Percentiles rank a stretch among this genome's conserved stretches.
Evolutionary conservation across 371 early-diverging fungal species (phyloP).

Genomic region (Mucor indicus): DNA sequence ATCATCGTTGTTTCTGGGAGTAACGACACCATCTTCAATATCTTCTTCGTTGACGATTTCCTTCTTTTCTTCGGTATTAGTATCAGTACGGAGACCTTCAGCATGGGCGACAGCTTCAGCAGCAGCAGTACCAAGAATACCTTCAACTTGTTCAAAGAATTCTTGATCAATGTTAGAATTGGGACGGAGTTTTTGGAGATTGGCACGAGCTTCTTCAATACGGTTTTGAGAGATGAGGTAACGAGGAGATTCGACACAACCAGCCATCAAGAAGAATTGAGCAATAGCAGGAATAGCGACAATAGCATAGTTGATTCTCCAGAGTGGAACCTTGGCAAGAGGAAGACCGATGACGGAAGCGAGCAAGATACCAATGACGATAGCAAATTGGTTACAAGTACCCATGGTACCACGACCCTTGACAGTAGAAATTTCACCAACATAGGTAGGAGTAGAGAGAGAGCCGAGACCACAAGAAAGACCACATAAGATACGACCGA

Average conservation of each 20-base stretch:
- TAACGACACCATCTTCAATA: conserved; percentile 27
- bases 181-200: conserved; percentile 53
- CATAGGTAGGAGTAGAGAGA: conserved; percentile 75
- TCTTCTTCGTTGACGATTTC: not conserved
- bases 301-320: conserved; percentile 65
- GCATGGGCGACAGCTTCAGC: conserved; percentile 94
- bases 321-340: conserved; percentile 63
- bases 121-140: conserved; percentile 31
- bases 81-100: conserved; percentile 48
- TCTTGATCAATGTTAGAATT: conserved; percentile 53
- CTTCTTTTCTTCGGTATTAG: not conserved
- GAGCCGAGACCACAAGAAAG: conserved; percentile 79
- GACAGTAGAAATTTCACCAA: conserved; percentile 76
- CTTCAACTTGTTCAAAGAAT: conserved; percentile 52
- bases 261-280: conserved; percentile 64
- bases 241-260: conserved; percentile 76
- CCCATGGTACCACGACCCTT: conserved; percentile 67
- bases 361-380: conserved; percentile 74
- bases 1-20: not conserved
- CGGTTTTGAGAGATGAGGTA: conserved; percentile 37
- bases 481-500: conserved; percentile 80
- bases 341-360: conserved; percentile 61
- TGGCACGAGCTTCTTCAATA: conserved; percentile 15
- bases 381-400: conserved; percentile 77
- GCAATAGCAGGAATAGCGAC: conserved; percentile 68